Base-by-base conservation (phyloP, 768 basidiomycete species). In the Pisolithus microcarpus region DNA sequence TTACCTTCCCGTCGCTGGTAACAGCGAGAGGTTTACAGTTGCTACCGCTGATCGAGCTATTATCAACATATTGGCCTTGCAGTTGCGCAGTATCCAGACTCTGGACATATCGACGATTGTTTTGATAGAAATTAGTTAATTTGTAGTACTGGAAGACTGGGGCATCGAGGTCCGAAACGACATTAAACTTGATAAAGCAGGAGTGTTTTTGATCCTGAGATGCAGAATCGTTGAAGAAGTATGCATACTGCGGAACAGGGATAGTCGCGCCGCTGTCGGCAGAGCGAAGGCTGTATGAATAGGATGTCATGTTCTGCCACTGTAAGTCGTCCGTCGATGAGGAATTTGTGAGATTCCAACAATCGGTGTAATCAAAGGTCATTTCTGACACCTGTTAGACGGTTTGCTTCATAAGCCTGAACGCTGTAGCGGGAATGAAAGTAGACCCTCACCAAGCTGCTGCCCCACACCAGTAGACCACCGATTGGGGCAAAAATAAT, bases 31-130 rank as follows among this genome's bases (percentile, higher is more conserved):
- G 96, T 65, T 91, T 87, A 77, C 96, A 99, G 61, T 94, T 84
- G 30, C 90, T 81, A 43, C 73, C 69, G 37, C 82, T 68, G n/a
- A 93, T 73, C 48, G 72, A 65, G 21, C 50, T 61, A 15, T 66
- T 47, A 45, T 70, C 76, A 39, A 82, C 79, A 46, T 65, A 67
- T 31, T 85, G 72, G 42, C 96, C 96, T 64, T 81, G 80, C 49
- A 99, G 77, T 66, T 99, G 96, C 57, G 85, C 75, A 11, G 85
- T 76, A 63, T 93, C 81, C 39, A 90, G 70, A 64, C 90, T 93
- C 74, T 93, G 87, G 50, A 98, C 96, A 63, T 98, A 99, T 63
- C 96, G 82, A 31, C 96, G 85, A 66, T 99, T 96, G 68, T 99
- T 99, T 76, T 99, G 95, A 72, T 82, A 98, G 72, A 94, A 95